Evolutionary conservation across 1,284 basidiomycete species (phyloP).

Genomic region (Cryptococcus sp.): DNA sequence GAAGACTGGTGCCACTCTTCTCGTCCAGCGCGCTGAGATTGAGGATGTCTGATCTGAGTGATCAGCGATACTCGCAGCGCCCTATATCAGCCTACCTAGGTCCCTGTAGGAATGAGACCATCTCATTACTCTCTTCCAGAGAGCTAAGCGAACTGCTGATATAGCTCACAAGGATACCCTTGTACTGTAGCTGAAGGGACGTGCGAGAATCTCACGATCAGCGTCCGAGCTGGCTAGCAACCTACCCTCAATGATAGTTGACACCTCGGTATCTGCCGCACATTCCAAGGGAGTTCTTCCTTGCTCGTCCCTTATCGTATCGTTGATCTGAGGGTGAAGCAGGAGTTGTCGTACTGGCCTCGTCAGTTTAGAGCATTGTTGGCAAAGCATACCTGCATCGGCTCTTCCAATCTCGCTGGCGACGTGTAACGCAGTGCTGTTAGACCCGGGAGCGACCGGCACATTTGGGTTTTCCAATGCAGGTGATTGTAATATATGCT

Average conservation of each 20-base stretch:
- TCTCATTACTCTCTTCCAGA: slow-evolving; percentile 30
- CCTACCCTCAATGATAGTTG: slow-evolving; percentile 70
- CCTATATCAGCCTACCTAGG: slow-evolving; percentile 55
- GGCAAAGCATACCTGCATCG: slow-evolving; percentile 57
- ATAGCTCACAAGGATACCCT: slow-evolving; percentile 67
- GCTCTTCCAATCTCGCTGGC: slow-evolving; percentile 73
- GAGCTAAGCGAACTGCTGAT: slow-evolving; percentile 57
- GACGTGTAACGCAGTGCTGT: slow-evolving; percentile 80
- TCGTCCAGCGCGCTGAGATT: slow-evolving; percentile 59
- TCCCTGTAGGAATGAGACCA: slow-evolving; percentile 53
- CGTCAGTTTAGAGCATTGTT: slow-evolving; percentile 5
- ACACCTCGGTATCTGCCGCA: slow-evolving; percentile 58
- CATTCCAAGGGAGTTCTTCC: slow-evolving; percentile 71
- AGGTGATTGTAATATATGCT: slow-evolving; percentile 65
- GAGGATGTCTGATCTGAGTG: slow-evolving; percentile 34
- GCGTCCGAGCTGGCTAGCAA: slow-evolving; percentile 3
- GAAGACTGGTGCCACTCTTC: slow-evolving; percentile 68
- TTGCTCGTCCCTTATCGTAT: slow-evolving; percentile 66
- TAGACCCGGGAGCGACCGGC: slow-evolving; percentile 59
- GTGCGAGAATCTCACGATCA: slow-evolving; percentile 65
- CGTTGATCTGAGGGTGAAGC: slow-evolving; percentile 74
- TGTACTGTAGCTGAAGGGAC: slow-evolving; percentile 70
- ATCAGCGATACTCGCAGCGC: slow-evolving; percentile 8
- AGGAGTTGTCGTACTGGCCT: slow-evolving; percentile 61
- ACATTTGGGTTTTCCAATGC: slow-evolving; percentile 56